Percentiles rank a stretch among this genome's conserved stretches.
Evolutionary conservation across 805 yeast genomes (phyloP).

Genomic region (Yarrowia deformans): DNA sequence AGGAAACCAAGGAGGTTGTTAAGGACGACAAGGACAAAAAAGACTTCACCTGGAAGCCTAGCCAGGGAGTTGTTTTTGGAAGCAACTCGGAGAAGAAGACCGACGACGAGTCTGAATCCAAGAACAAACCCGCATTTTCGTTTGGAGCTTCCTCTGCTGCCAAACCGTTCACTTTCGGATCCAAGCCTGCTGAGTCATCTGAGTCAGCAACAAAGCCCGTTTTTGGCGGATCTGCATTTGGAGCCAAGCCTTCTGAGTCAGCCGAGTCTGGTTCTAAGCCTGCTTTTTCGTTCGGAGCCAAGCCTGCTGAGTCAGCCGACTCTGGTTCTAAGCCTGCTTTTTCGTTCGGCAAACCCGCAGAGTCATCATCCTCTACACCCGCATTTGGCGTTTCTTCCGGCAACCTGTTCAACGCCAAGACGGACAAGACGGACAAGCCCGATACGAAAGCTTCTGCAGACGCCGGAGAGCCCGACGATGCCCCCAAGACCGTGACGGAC

Average conservation of each 20-base stretch:
- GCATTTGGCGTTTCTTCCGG: constrained; percentile 31
- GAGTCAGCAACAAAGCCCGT: constrained; percentile 6
- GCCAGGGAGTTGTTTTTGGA: constrained; percentile 49
- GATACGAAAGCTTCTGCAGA: neutral
- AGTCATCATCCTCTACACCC: constrained; percentile 15
- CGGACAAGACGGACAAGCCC: neutral
- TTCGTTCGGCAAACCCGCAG: constrained; percentile 39
- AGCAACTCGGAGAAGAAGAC: neutral
- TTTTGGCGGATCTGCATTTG: neutral
- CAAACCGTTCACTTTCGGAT: constrained; percentile 8
- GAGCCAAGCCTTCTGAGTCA: neutral
- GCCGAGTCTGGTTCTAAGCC: constrained; percentile 36
- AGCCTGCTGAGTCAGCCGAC: constrained; percentile 41
- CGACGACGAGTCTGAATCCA: constrained; percentile 37
- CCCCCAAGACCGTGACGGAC: constrained; percentile 44
- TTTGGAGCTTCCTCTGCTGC: constrained; percentile 3
- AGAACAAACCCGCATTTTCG: constrained; percentile 43
- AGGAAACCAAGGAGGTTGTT: neutral
- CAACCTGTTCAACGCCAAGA: constrained; percentile 6
- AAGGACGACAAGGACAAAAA: neutral
- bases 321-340: constrained; percentile 42
- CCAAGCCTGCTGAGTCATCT: constrained; percentile 2
- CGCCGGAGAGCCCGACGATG: constrained; percentile 39
- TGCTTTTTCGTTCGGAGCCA: constrained; percentile 43
- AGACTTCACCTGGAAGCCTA: constrained; percentile 49